These are phyloP conservation scores for Puccinia novopanici DNA, from an alignment of 1,284 basidiomycete genomes.

Conservation along the genomic window DNA sequence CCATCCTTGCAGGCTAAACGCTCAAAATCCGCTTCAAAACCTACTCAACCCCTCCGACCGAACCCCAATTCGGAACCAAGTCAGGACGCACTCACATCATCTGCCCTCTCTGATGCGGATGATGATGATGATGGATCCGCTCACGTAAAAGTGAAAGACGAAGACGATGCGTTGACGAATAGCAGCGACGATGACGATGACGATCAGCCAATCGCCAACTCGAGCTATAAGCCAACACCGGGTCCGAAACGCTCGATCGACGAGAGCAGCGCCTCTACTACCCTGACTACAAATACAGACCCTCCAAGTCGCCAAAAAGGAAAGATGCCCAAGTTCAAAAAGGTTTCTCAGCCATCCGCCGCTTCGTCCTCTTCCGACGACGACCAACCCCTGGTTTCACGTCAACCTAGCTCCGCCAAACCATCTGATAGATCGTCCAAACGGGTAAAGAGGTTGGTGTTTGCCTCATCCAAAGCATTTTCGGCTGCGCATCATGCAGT, in stretches of 20 bases:
- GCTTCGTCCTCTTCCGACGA: conserved; percentile 23
- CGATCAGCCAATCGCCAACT: conserved; percentile 32
- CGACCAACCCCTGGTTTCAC: conserved; percentile 36
- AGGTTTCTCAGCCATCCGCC: background rate
- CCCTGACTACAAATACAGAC: conserved; percentile 23
- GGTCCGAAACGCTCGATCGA: conserved; percentile 30
- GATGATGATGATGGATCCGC: conserved; percentile 20
- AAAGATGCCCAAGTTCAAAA: background rate
- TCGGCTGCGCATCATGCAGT: background rate
- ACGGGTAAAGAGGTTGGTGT: background rate
- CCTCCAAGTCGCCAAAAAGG: background rate
- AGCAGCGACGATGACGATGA: conserved; percentile 33
- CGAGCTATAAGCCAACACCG: conserved; percentile 14
- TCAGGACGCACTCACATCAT: conserved; percentile 2
- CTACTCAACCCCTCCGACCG: background rate
- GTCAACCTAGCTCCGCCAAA: background rate
- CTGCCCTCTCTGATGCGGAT: background rate
- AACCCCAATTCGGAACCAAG: conserved; percentile 7
- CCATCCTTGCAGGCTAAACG: conserved; percentile 22
- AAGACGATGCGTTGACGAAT: background rate
- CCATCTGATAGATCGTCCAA: background rate
- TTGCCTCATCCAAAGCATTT: no score
- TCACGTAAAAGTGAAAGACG: background rate
- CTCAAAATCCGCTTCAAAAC: conserved; percentile 22
- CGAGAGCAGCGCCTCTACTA: conserved; percentile 39